A percentile compares a stretch with the other conserved stretches of the same genome.
Evolutionary conservation across 169 alveolate species (phyloP).

Genomic region (Eimeria praecox): DNA sequence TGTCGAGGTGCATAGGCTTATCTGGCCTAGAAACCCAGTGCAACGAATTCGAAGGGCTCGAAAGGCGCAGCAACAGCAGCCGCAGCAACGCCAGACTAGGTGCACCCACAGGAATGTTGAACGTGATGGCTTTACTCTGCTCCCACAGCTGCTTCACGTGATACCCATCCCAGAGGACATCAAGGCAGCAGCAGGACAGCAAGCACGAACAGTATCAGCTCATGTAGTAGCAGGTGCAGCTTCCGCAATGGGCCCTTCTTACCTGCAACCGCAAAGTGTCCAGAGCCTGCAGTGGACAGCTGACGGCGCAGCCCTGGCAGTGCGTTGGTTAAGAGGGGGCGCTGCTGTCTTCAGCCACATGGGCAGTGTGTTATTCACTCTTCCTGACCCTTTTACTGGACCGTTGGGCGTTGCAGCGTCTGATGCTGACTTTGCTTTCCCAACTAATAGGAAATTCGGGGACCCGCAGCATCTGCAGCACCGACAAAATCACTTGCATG

Average conservation of each 20-base stretch:
- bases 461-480: not conserved
- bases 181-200: conserved; percentile 19
- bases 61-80: conserved; percentile 7
- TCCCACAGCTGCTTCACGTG: conserved; percentile 50
- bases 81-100: conserved; percentile 5
- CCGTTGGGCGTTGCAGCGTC: not conserved
- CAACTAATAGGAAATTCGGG: not conserved
- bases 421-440: not conserved
- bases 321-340: conserved; percentile 61
- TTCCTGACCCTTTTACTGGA: conserved; percentile 19
- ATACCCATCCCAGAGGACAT: conserved; percentile 26
- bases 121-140: conserved; percentile 52
- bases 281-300: conserved; percentile 67
- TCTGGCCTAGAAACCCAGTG: conserved; percentile 61
- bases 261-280: conserved; percentile 21
- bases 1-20: conserved; percentile 62
- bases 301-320: conserved; percentile 76
- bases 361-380: conserved; percentile 49
- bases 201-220: not conserved
- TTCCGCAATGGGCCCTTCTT: not conserved
- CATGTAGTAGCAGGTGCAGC: not conserved
- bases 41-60: not conserved
- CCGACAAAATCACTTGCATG: not conserved
- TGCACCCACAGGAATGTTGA: conserved; percentile 50
- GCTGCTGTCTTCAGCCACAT: conserved; percentile 76